phyloP scores from a whole-genome alignment of 1,284 basidiomycete species.

The Flammula alnicola region DNA sequence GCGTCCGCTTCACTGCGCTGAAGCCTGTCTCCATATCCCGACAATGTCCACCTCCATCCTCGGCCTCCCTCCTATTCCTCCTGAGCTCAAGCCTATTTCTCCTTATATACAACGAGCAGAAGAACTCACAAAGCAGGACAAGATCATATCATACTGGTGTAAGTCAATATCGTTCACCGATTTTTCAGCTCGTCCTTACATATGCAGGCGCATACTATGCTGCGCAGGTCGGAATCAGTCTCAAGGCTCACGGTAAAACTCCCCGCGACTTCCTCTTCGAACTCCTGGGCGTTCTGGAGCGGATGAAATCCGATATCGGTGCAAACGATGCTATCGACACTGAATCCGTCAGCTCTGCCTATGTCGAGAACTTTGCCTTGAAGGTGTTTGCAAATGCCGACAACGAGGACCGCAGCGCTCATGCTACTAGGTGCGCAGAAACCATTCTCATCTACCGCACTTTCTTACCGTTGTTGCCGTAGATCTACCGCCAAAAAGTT shows the following conservation, averaged over 20 bases:
- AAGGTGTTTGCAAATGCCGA: constrained; percentile 91
- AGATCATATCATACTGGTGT: constrained; percentile 96
- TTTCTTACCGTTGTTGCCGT: constrained; percentile 12
- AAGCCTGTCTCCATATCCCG: constrained; percentile 2
- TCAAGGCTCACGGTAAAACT: constrained; percentile 61
- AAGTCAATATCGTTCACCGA: constrained; percentile 35
- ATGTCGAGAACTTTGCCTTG: constrained; percentile 93
- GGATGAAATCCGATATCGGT: constrained; percentile 77
- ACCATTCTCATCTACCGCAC: not conserved
- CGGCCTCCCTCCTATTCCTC: constrained; percentile 58
- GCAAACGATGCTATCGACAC: constrained; percentile 84
- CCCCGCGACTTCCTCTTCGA: constrained; percentile 76
- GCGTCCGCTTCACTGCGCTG: constrained; percentile 12
- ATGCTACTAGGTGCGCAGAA: constrained; percentile 67
- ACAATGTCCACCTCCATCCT: constrained; percentile 38
- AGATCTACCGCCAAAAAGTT: constrained; percentile 89
- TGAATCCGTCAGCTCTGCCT: constrained; percentile 83
- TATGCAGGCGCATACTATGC: constrained; percentile 85
- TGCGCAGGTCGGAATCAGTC: constrained; percentile 82
- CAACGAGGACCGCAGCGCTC: constrained; percentile 83
- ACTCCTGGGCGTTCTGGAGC: constrained; percentile 82
- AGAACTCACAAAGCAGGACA: constrained; percentile 83
- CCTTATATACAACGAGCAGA: constrained; percentile 90
- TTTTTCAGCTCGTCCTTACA: constrained; percentile 1
- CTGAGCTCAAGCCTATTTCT: constrained; percentile 64